These are phyloP conservation scores for Pinus tabuliformis DNA, from an alignment of 75 land plant species.

Conservation along the genomic window DNA sequence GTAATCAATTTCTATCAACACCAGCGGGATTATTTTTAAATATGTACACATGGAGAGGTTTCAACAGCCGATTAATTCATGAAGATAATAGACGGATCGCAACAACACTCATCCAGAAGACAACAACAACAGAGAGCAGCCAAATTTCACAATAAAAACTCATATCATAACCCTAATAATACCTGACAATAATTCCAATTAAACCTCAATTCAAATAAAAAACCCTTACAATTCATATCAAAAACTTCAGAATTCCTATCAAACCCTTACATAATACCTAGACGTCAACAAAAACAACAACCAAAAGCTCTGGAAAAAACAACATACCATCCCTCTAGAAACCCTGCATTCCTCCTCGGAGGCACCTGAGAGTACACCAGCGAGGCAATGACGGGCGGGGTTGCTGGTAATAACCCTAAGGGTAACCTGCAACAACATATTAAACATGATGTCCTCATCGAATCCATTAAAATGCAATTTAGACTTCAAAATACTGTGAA, in stretches of 20 bases:
- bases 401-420: slow-evolving; percentile 17
- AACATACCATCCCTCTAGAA: slow-evolving; percentile 32
- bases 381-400: slow-evolving; percentile 20
- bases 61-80: no score
- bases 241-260: no score
- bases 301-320: not conserved
- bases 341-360: slow-evolving; percentile 10
- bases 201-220: no score
- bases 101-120: slow-evolving; percentile 54
- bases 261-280: not conserved
- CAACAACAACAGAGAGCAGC: slow-evolving; percentile 61
- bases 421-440: not conserved
- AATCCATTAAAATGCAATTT: no score
- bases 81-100: slow-evolving; percentile 59
- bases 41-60: no score
- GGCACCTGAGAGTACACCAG: slow-evolving; percentile 20
- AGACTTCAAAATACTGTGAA: no score
- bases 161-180: no score
- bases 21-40: no score
- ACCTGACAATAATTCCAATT: no score
- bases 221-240: no score
- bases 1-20: no score
- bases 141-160: slow-evolving; percentile 14
- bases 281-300: not conserved
- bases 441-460: no score